Base-by-base conservation (phyloP, 2,329 filamentous ascomycete species). In the Alternaria tenuissima region DNA sequence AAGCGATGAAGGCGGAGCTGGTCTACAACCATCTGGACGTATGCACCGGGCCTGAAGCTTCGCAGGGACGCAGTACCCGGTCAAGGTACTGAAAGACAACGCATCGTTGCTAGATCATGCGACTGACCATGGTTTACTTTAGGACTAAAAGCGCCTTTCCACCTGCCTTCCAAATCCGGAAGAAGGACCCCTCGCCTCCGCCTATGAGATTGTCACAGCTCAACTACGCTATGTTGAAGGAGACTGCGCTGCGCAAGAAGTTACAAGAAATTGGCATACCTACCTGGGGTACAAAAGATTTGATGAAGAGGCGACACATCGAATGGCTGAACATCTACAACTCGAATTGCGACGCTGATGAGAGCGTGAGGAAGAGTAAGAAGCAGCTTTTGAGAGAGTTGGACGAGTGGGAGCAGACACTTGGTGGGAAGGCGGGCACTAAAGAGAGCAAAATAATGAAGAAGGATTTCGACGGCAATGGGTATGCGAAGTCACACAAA, bases 251-350 rank as follows among this genome's bases (percentile, higher is more conserved):
- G 53, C 87, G 89, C 49, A 95, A 92, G 74, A 98, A 97, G 79
- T 81, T 99, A 42, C 77, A 83, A 18, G 93, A 97, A 3, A 83
- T 95, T 1, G 93, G 94, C 1, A 89, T 98, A 57, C 89, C 92
- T 0, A 86, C 84, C 9, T 83, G 81, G 61, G 95, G 95, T 1
- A 79, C 85, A 0, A 90, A 90, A 46, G 81, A 85, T 46, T 83
- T 94, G 1, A 82, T 98, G 55, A 90, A 94, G 75, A 87, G 85
- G 66, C 87, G 96, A 18, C 94, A 98, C 72, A 92, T 87, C 24
- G 95, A 99, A 78, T 99, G 94, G 94, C 85, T 95, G 52, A 97
- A 95, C 38, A 81, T 99, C 18, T 97, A 93, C 91, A 99, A 99
- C 77, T 92, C 96, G 11, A 99, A 99, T 75, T 97, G 93, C 79